Percentiles rank a stretch among this genome's conserved stretches.
phyloP scores from a whole-genome alignment of 2,329 filamentous ascomycete species.

The Neurospora crassa region DNA sequence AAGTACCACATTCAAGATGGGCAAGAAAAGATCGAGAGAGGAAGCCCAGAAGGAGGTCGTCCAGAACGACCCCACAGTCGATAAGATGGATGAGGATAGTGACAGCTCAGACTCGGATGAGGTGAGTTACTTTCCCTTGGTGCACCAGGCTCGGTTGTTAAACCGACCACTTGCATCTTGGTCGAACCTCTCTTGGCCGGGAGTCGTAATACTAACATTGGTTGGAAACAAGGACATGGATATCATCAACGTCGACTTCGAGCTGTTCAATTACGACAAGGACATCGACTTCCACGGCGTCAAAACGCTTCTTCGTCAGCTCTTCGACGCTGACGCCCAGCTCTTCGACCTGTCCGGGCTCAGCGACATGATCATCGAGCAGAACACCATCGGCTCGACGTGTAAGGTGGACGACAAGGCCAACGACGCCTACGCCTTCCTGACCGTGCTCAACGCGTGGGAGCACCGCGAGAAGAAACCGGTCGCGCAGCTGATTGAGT shows the following conservation, averaged over 20 bases:
- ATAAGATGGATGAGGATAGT: conserved; percentile 31
- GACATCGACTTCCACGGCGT: conserved; percentile 91
- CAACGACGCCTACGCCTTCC: conserved; percentile 83
- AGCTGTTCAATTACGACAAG: conserved; percentile 94
- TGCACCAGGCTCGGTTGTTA: not conserved
- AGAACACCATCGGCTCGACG: conserved; percentile 82
- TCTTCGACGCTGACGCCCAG: conserved; percentile 80
- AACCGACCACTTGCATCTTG: not conserved
- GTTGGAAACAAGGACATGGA: conserved; percentile 64
- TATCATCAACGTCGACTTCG: conserved; percentile 91
- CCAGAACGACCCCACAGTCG: conserved; percentile 18
- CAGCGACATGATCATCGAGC: conserved; percentile 75
- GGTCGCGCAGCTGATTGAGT: conserved; percentile 60
- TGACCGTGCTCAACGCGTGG: conserved; percentile 76
- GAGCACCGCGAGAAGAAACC: conserved; percentile 68
- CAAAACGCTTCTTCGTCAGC: conserved; percentile 80
- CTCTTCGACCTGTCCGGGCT: conserved; percentile 83
- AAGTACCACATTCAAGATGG: conserved; percentile 19
- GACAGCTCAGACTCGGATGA: conserved; percentile 43
- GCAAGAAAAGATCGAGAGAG: conserved; percentile 28
- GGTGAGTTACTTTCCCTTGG: conserved; percentile 1
- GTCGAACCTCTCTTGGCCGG: not conserved
- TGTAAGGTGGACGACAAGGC: conserved; percentile 96
- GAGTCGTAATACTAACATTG: not conserved
- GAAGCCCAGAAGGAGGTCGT: conserved; percentile 18